These are phyloP conservation scores for Aspergillus coremiiformis DNA, from an alignment of 495 filamentous ascomycete species.

Conservation along the genomic window DNA sequence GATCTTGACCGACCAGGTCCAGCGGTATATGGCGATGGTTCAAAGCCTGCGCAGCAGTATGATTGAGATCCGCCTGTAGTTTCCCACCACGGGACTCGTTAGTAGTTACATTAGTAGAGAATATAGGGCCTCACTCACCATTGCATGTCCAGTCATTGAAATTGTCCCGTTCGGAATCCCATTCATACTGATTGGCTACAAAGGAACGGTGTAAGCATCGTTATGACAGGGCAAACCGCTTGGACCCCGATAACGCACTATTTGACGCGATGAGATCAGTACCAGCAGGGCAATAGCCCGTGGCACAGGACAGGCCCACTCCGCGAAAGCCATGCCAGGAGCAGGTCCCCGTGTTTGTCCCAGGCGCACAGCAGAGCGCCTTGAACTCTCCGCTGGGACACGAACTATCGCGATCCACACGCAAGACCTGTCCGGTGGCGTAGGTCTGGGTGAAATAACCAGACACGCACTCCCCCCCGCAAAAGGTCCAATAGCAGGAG, in stretches of 20 bases:
- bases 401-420: too few species aligned
- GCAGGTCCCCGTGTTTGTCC: slow-evolving; percentile 1
- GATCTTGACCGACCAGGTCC: too few species aligned
- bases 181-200: slow-evolving; percentile 2
- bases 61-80: slow-evolving; percentile 2
- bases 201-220: not conserved
- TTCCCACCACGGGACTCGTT: not conserved
- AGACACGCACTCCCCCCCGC: not conserved
- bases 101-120: not conserved
- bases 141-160: not conserved
- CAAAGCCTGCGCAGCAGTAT: slow-evolving; percentile 6
- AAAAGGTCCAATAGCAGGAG: slow-evolving; percentile 4
- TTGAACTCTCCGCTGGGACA: not conserved
- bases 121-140: not conserved
- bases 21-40: not conserved
- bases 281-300: not conserved
- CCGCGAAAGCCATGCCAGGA: slow-evolving; percentile 1
- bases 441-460: not conserved
- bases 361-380: slow-evolving; percentile 3
- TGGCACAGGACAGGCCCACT: slow-evolving; percentile 5
- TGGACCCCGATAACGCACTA: not conserved
- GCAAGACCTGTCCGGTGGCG: slow-evolving; percentile 4
- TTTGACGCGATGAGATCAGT: slow-evolving; percentile 1
- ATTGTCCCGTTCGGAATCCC: not conserved
- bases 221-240: too few species aligned